phyloP scores from a whole-genome alignment of 2,329 filamentous ascomycete genomes.

The Fusarium armeniacum region DNA sequence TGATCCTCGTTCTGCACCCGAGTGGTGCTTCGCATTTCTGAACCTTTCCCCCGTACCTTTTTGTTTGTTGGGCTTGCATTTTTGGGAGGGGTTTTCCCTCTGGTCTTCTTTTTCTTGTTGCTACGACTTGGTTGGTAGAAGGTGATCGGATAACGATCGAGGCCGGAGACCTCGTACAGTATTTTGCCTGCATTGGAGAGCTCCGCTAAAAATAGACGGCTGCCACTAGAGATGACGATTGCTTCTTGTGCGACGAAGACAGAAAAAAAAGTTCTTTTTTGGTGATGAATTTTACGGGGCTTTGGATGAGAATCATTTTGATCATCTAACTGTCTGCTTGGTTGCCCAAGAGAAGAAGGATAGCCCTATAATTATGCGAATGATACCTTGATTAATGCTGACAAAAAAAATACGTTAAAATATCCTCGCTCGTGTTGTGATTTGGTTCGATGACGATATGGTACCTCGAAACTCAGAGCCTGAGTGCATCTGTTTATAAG shows the following conservation, averaged over 20 bases:
- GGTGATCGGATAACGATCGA: conserved; percentile 19
- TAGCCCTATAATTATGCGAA: conserved; percentile 24
- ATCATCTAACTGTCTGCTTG: conserved; percentile 30
- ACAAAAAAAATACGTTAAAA: conserved; percentile 18
- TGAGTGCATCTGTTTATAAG: background rate
- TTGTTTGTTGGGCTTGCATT: conserved; percentile 34
- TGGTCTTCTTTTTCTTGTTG: conserved; percentile 22
- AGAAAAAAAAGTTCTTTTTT: conserved; percentile 45
- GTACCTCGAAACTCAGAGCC: background rate
- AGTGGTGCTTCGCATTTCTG: conserved; percentile 30
- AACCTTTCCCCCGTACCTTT: conserved; percentile 8
- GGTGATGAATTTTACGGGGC: conserved; percentile 19
- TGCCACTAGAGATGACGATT: conserved; percentile 46
- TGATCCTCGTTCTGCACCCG: conserved; percentile 32
- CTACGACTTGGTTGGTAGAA: conserved; percentile 25
- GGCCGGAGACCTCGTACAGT: conserved; percentile 36
- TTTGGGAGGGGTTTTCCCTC: conserved; percentile 14
- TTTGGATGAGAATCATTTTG: conserved; percentile 31
- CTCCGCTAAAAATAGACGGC: conserved; percentile 33
- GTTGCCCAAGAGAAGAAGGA: conserved; percentile 13
- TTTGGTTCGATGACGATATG: background rate
- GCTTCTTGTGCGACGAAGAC: conserved; percentile 40
- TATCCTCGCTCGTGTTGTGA: background rate
- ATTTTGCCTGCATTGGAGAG: conserved; percentile 25
- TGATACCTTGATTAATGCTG: conserved; percentile 44